Percentiles rank a stretch among this genome's conserved stretches.
Conservation (phyloP, 192 early-diverging fungal genomes). For the Coemansia sp. region DNA sequence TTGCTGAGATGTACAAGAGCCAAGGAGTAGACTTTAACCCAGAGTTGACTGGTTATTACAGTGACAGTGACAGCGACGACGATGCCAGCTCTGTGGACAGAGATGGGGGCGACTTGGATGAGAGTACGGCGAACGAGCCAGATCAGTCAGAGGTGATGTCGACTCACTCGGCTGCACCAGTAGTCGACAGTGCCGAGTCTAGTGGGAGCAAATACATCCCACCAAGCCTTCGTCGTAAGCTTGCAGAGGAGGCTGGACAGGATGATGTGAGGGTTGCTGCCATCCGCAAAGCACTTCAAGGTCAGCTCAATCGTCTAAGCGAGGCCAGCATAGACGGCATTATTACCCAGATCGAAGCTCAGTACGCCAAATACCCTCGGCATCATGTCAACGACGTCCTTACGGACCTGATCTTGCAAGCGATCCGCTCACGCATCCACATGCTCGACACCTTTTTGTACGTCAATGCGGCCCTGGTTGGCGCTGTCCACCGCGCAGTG, state of each 20-base stretch:
- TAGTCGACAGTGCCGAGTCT: background rate
- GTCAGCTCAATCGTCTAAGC: slow-evolving; percentile 84
- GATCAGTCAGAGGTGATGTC: background rate
- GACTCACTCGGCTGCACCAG: background rate
- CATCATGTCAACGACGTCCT: slow-evolving; percentile 84
- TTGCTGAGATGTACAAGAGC: slow-evolving; percentile 42
- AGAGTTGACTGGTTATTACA: slow-evolving; percentile 12
- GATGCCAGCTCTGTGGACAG: background rate
- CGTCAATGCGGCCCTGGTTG: slow-evolving; percentile 85
- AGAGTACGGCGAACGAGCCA: background rate
- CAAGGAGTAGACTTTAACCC: slow-evolving; percentile 31
- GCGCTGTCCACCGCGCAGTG: slow-evolving; percentile 72
- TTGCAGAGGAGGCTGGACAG: slow-evolving; percentile 53
- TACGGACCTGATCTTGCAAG: slow-evolving; percentile 71
- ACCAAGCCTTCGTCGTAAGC: slow-evolving; percentile 74
- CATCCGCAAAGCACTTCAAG: slow-evolving; percentile 80
- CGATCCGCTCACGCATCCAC: slow-evolving; percentile 80
- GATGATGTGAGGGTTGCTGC: slow-evolving; percentile 68
- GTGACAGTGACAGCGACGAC: slow-evolving; percentile 24
- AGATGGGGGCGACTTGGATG: slow-evolving; percentile 11
- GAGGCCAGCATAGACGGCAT: slow-evolving; percentile 93
- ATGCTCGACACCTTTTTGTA: slow-evolving; percentile 90
- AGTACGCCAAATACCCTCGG: slow-evolving; percentile 62
- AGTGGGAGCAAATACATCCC: slow-evolving; percentile 77
- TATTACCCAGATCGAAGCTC: slow-evolving; percentile 73